These are phyloP conservation scores for Colletotrichum kahawae DNA, from an alignment of 2,329 filamentous ascomycete genomes.

Conservation along the genomic window DNA sequence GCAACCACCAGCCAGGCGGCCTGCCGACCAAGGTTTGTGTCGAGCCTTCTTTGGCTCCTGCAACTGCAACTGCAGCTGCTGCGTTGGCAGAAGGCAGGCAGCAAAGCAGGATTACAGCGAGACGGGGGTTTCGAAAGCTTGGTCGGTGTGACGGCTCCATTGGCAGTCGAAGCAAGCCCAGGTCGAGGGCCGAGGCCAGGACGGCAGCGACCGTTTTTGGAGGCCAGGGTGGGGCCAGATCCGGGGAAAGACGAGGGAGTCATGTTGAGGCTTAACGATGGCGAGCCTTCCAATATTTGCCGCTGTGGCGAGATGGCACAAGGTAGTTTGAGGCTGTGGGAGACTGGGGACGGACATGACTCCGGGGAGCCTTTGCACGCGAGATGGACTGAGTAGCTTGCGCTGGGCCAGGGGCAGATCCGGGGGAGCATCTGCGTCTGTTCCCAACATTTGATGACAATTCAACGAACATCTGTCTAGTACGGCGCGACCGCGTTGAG, in stretches of 20 bases:
- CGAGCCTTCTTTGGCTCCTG: neutral
- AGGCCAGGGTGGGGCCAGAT: neutral
- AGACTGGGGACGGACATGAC: neutral
- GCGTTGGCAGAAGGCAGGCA: neutral
- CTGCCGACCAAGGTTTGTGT: neutral
- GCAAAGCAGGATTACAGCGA: neutral
- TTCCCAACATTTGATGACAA: neutral
- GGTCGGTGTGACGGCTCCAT: constrained; percentile 6
- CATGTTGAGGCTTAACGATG: neutral
- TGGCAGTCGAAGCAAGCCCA: neutral
- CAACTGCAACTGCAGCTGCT: neutral
- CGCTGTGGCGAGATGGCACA: neutral
- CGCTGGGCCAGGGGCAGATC: neutral
- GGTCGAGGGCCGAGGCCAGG: neutral
- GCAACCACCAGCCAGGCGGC: neutral
- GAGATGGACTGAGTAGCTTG: neutral
- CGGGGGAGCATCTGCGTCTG: neutral
- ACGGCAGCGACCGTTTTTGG: neutral
- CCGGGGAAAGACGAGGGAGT: neutral
- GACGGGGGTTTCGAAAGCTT: neutral
- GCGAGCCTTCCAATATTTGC: neutral
- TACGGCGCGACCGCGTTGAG: neutral
- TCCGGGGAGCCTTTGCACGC: neutral
- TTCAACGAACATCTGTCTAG: neutral
- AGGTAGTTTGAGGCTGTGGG: neutral